Conservation (phyloP, 108 stramenopile species). For the Epipyxis sp. region DNA sequence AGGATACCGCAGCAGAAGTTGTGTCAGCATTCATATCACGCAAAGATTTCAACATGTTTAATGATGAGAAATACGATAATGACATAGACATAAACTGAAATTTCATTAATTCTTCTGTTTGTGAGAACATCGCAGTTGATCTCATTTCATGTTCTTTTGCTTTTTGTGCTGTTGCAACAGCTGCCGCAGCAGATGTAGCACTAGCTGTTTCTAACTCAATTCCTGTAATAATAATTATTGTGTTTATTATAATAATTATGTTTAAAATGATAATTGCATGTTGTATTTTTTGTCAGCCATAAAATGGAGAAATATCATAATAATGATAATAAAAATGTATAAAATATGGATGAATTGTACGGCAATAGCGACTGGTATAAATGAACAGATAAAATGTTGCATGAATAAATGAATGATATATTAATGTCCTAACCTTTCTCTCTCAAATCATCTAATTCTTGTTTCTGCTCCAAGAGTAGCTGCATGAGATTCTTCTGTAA, state of each 20-base stretch:
- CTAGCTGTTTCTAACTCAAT: constrained; percentile 61
- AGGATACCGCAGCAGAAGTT: constrained; percentile 52
- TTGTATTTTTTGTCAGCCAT: constrained; percentile 47
- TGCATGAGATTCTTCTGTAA: constrained; percentile 60
- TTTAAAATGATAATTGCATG: too few species aligned
- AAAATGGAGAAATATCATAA: too few species aligned
- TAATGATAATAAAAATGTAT: too few species aligned
- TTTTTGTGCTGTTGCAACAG: constrained; percentile 56
- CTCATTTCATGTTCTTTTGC: constrained; percentile 55
- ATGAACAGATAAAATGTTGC: not conserved
- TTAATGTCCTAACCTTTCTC: too few species aligned
- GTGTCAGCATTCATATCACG: constrained; percentile 64
- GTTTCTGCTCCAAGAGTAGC: constrained; percentile 56
- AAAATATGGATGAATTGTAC: constrained; percentile 2
- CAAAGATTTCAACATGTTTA: constrained; percentile 61
- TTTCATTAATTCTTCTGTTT: constrained; percentile 64
- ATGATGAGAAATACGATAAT: constrained; percentile 56
- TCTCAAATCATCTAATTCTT: constrained; percentile 48
- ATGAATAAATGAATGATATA: too few species aligned
- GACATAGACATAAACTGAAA: constrained; percentile 65
- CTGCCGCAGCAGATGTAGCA: constrained; percentile 60
- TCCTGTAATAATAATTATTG: too few species aligned
- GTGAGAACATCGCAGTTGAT: constrained; percentile 51
- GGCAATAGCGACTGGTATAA: not conserved
- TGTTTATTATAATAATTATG: too few species aligned